Evolutionary conservation across 78 protist genomes (phyloP).

Genomic region (slime mould (Dictyostelium discoideum)): DNA sequence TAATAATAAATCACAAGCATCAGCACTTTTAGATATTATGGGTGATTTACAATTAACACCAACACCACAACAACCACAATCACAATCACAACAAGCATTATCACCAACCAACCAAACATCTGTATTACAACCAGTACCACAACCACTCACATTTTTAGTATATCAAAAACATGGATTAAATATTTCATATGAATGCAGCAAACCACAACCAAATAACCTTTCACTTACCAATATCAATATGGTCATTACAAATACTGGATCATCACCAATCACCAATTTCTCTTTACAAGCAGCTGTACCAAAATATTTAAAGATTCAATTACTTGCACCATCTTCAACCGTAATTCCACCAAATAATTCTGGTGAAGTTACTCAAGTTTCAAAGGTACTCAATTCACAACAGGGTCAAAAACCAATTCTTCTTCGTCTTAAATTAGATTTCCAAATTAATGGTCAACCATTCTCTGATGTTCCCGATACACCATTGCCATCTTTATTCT

Average conservation of each 20-base stretch:
- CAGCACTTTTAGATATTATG: conserved; percentile 34
- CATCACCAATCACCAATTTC: conserved; percentile 74
- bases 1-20: not conserved
- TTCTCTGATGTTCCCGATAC: conserved; percentile 54
- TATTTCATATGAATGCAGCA: conserved; percentile 40
- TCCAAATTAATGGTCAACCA: conserved; percentile 33
- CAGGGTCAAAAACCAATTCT: conserved; percentile 83
- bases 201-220: conserved; percentile 51
- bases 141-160: conserved; percentile 18
- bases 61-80: not conserved
- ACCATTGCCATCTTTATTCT: conserved; percentile 74
- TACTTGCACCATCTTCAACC: conserved; percentile 64
- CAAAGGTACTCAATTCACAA: conserved; percentile 49
- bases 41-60: not conserved
- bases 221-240: conserved; percentile 46
- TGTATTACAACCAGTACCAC: conserved; percentile 39
- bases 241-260: conserved; percentile 39
- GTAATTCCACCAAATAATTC: conserved; percentile 42
- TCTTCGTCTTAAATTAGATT: conserved; percentile 43
- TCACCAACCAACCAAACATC: not conserved
- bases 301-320: conserved; percentile 78
- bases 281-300: conserved; percentile 91
- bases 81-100: conserved; percentile 15
- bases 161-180: conserved; percentile 76
- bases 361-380: conserved; percentile 60